Conservation (phyloP, 177 flowering plant genomes). For the Vitis hybrid region DNA sequence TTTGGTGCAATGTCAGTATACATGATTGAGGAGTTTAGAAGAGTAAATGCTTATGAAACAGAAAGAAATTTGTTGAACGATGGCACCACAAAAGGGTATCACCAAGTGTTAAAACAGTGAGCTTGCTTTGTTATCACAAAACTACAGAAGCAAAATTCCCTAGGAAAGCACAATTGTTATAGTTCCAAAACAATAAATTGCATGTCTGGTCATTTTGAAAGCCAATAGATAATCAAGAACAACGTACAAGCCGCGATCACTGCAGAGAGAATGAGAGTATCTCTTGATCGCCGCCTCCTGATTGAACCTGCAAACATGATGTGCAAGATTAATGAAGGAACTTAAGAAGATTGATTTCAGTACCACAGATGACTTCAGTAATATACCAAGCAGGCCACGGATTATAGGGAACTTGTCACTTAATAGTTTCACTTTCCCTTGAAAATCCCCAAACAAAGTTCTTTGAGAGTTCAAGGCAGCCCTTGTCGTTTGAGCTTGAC, state of each 20-base stretch:
- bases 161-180: background rate
- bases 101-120: background rate
- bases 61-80: background rate
- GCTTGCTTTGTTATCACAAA: conserved; percentile 4
- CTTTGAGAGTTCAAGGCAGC: conserved; percentile 82
- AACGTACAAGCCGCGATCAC: conserved; percentile 96
- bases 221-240: conserved; percentile 97
- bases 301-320: conserved; percentile 71
- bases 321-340: background rate
- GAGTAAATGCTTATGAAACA: conserved; percentile 1
- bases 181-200: background rate
- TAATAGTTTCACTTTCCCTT: conserved; percentile 87
- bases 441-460: conserved; percentile 80
- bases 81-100: conserved; percentile 5
- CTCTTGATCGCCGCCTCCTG: conserved; percentile 77
- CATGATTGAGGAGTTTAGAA: no score
- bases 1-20: no score
- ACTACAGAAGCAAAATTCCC: conserved; percentile 21
- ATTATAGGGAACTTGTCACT: conserved; percentile 90
- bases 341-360: background rate
- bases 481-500: conserved; percentile 88
- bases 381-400: conserved; percentile 84
- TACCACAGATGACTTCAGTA: background rate
- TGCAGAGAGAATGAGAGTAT: conserved; percentile 86
- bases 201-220: conserved; percentile 57